phyloP scores from a whole-genome alignment of 2,329 filamentous ascomycete genomes.

The Dendrostoma leiphaemia region DNA sequence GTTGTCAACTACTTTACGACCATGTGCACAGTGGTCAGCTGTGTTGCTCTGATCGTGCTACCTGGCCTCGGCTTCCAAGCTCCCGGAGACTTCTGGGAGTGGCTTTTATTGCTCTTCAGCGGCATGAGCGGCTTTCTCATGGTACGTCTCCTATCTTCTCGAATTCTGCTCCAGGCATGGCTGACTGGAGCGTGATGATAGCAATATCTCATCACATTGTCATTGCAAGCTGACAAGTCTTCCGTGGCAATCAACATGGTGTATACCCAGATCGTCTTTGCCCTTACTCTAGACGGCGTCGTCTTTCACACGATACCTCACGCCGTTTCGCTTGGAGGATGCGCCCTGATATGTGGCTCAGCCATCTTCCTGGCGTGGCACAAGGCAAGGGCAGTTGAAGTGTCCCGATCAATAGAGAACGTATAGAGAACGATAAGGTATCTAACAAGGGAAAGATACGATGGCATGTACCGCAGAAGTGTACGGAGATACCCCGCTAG shows the following conservation, averaged over 20 bases:
- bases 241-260: slow-evolving; percentile 11
- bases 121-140: slow-evolving; percentile 9
- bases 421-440: no score
- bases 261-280: slow-evolving; percentile 8
- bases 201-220: slow-evolving; percentile 10
- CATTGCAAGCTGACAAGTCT: slow-evolving; percentile 5
- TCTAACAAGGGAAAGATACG: no score
- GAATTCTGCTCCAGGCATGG: background rate
- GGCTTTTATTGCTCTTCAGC: slow-evolving; percentile 4
- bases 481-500: no score
- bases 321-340: background rate
- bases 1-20: slow-evolving; percentile 10
- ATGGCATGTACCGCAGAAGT: background rate
- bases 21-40: slow-evolving; percentile 3
- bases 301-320: slow-evolving; percentile 5
- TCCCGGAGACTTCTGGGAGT: slow-evolving; percentile 1
- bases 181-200: background rate
- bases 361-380: slow-evolving; percentile 5
- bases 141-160: background rate
- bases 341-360: background rate
- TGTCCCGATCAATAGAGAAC: background rate
- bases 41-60: background rate
- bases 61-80: background rate
- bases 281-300: slow-evolving; percentile 1
- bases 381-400: slow-evolving; percentile 2